phyloP scores from a whole-genome alignment of 202 grass and related monocot species.

The Dendrocalamus latiflorus region DNA sequence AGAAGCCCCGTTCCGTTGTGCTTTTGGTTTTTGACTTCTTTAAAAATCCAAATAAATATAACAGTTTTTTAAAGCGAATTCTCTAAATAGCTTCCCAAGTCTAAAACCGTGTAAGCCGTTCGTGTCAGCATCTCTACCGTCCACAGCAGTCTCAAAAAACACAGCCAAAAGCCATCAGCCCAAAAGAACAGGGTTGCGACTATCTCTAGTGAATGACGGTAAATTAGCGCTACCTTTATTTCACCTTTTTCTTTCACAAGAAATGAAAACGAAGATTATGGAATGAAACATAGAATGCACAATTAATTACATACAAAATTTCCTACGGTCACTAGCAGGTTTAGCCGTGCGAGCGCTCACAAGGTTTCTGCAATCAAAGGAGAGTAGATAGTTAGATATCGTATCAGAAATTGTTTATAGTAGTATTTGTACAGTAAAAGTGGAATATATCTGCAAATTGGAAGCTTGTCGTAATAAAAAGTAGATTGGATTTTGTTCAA shows the following conservation, averaged over 20 bases:
- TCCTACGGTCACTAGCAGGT: slow-evolving; percentile 3
- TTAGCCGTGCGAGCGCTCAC: not conserved
- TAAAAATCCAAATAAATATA: no score
- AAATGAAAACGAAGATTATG: not conserved
- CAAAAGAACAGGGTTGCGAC: no score
- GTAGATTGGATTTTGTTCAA: not conserved
- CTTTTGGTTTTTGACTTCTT: no score
- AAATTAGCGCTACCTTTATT: slow-evolving; percentile 23
- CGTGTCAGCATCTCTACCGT: no score
- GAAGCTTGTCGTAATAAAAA: not conserved
- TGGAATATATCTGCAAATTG: not conserved
- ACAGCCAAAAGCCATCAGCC: no score
- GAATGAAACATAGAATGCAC: slow-evolving; percentile 12
- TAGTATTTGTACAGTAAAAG: not conserved
- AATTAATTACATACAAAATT: slow-evolving; percentile 48
- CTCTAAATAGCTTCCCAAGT: no score
- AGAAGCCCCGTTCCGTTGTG: no score
- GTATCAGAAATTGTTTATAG: not conserved
- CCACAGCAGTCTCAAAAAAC: no score
- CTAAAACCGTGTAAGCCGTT: no score
- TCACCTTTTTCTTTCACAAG: slow-evolving; percentile 14
- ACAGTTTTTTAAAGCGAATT: no score
- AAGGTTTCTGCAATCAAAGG: slow-evolving; percentile 38
- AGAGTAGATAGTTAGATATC: slow-evolving; percentile 19
- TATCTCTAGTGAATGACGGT: not conserved